Base-by-base conservation (phyloP, 2,329 filamentous ascomycete genomes). In the Emergomyces africanus region DNA sequence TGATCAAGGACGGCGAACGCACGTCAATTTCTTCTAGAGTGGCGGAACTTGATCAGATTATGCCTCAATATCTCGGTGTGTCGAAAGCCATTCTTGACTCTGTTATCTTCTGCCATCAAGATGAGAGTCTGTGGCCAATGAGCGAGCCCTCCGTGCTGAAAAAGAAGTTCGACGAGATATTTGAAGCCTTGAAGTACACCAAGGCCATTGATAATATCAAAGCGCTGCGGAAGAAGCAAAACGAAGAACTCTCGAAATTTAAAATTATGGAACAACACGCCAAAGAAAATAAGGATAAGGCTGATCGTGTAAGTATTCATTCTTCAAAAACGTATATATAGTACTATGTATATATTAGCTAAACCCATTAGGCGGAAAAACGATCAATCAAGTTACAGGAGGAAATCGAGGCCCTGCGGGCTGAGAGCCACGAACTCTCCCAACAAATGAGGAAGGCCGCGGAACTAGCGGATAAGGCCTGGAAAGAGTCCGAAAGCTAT, bases 71-170 rank as follows among this genome's bases (percentile, higher is more conserved):
- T 64, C 81, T 99, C 0, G 94, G 94, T 42, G 94, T 96, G 3
- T 94, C 90, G 1, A 85, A 86, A 59, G 91, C 94, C 14, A 86
- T 99, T 59, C 81, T 99, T 30, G 91, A 97, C 65, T 88, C 87
- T 60, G 94, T 99, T 70, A 96, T 99, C 65, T 99, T 99, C 75
- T 99, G 94, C 71, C 94, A 99, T 69, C 94, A 99, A 70, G 94
- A 99, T 70, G 94, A 99, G 65, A 96, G 92, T 30, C 75, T 97
- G 33, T 99, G 94, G 94, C 94, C 94, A 0, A 85, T 99, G 80
- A 95, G 90, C 69, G 89, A 95, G 67, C 90, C 94, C 0, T 78
- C 83, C 0, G 83, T 83, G 0, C 78, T 99, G 56, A 99, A 99
- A 74, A 95, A 95, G 72, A 87, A 86, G 57, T 99, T 99, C 61